These are phyloP conservation scores for Sarocladium kiliense DNA, from an alignment of 2,329 filamentous ascomycete species.

Conservation along the genomic window DNA sequence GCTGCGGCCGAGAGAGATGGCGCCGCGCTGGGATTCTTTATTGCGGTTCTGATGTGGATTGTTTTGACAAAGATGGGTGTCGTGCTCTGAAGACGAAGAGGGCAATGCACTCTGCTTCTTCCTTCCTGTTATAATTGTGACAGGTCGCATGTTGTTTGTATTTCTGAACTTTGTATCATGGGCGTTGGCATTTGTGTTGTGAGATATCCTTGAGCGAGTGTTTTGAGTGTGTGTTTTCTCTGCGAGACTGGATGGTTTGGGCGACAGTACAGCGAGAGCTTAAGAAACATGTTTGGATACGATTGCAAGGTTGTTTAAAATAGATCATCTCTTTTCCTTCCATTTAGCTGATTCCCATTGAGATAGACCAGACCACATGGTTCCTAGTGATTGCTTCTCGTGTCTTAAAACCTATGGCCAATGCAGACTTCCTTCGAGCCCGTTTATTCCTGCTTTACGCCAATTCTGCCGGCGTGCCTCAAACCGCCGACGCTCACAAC, in stretches of 20 bases:
- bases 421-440: no score
- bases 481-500: no score
- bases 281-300: no score
- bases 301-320: background rate
- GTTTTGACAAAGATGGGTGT: slow-evolving; percentile 18
- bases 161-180: background rate
- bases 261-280: background rate
- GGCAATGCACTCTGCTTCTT: background rate
- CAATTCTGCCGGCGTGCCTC: no score
- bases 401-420: no score
- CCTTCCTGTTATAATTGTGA: background rate
- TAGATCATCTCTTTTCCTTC: slow-evolving; percentile 5
- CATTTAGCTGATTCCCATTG: no score
- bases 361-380: no score
- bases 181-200: background rate
- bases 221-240: background rate
- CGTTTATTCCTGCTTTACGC: no score
- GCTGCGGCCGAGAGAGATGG: slow-evolving; percentile 25
- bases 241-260: background rate
- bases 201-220: background rate
- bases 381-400: no score
- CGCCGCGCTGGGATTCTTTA: slow-evolving; percentile 25
- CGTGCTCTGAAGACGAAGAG: slow-evolving; percentile 9
- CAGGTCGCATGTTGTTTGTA: slow-evolving; percentile 7
- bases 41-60: slow-evolving; percentile 25